Evolutionary conservation across 805 yeast species (phyloP), one percentile per base, ranked within the genome.

Genomic region (Metschnikowia anglica): DNA sequence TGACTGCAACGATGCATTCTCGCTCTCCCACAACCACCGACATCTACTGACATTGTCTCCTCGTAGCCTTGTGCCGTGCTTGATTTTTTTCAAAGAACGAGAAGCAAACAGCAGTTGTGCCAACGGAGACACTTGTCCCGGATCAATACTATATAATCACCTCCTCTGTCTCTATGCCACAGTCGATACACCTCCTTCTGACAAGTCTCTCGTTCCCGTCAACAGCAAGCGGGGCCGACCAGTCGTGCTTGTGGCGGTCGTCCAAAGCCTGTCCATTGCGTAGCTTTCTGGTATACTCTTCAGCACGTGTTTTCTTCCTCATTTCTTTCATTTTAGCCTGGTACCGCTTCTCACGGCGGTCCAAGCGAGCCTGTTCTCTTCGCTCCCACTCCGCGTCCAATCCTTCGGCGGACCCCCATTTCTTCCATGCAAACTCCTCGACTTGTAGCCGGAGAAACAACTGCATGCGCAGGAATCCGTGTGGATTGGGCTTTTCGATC

Each of bases 401-500:
- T 0, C 85, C 88, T 42, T 88, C 96, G 8, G 83, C 76, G 1
- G 95, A 84, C 1, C 93, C 95, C 99, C 99, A 93, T 65, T 93
- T 91, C 58, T 85, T 83, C 68, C 83, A 87, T 0, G 98, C 95
- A 64, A 75, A 87, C 55, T 84, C 88, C 61, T 93, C 99, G n/a
- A 93, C 88, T 56, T 93, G 98, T 57, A 81, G 85, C 46, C 99
- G 70, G 34, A 93, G 65, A 66, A 82, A 93, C 43, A 93, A 71
- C 73, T 90, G 96, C 99, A 93, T 93, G 58, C 93, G 77, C 37
- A 88, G 85, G 64, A 81, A 93, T 32, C 90, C 88, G 62, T 93
- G 96, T 0, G 99, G 99, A 58, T 93, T 93, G 2, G 96, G 88
- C 54, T 90, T 87, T 49, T 89, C 96, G 47, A 91, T 68, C 48